Percentiles rank a stretch among this genome's conserved stretches.
Conservation (phyloP, 345 rosid species). For the Boechera divaricarpa region DNA sequence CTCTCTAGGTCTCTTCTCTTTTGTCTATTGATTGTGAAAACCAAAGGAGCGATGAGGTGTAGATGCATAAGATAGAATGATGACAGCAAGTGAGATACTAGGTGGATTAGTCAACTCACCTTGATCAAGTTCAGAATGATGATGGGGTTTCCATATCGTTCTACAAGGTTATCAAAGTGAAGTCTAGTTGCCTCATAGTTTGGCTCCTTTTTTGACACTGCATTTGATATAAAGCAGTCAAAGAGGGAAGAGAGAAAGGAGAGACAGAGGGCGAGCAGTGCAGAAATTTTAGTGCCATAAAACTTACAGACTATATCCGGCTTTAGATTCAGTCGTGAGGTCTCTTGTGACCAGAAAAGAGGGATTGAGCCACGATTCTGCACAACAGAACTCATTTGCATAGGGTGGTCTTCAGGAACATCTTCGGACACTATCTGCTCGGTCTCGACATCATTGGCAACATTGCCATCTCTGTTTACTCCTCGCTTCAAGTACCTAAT, state of each 20-base stretch:
- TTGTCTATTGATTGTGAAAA: slow-evolving; percentile 39
- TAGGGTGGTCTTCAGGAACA: slow-evolving; percentile 66
- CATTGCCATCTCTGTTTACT: slow-evolving; percentile 83
- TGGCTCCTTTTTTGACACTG: slow-evolving; percentile 85
- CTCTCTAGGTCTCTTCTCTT: slow-evolving; percentile 75
- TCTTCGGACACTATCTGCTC: slow-evolving; percentile 91
- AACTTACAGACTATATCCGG: slow-evolving; percentile 89
- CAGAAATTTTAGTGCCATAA: slow-evolving; percentile 33
- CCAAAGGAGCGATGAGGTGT: slow-evolving; percentile 7
- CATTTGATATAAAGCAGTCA: slow-evolving; percentile 29
- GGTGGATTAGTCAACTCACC: slow-evolving; percentile 51
- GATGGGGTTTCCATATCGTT: slow-evolving; percentile 93
- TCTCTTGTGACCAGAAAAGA: slow-evolving; percentile 96
- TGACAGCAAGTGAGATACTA: neutral
- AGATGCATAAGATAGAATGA: neutral
- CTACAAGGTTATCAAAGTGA: slow-evolving; percentile 85
- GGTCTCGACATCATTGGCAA: slow-evolving; percentile 96
- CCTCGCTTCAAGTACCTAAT: slow-evolving; percentile 92
- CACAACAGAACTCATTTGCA: slow-evolving; percentile 79
- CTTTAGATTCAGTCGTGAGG: slow-evolving; percentile 87
- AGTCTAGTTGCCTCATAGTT: slow-evolving; percentile 87
- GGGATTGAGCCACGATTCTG: slow-evolving; percentile 98
- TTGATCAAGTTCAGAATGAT: slow-evolving; percentile 89
- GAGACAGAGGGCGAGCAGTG: neutral
- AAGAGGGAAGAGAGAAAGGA: neutral